Percentiles rank a stretch among this genome's conserved stretches.
Evolutionary conservation across 2,329 filamentous ascomycete species (phyloP).

Genomic region (Nothomitra cinnamomea): DNA sequence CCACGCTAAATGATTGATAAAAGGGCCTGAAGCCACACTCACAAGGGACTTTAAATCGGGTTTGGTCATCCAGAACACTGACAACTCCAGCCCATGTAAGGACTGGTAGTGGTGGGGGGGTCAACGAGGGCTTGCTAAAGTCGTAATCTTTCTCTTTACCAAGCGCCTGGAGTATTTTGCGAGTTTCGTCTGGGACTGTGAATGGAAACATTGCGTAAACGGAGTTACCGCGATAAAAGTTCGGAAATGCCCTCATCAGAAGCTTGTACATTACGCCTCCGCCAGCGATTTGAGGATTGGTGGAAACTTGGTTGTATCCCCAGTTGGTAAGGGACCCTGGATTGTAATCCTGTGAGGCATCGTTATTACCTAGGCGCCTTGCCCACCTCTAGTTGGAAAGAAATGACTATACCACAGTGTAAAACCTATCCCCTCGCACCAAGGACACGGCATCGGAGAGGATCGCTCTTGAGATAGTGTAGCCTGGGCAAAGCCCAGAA

Average conservation of each 20-base stretch:
- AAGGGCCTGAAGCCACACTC: constrained; percentile 36
- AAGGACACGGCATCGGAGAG: constrained; percentile 65
- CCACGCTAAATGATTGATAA: no score
- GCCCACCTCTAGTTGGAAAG: no score
- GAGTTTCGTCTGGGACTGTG: constrained; percentile 54
- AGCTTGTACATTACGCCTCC: constrained; percentile 78
- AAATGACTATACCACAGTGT: constrained; percentile 36
- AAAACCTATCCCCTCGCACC: constrained; percentile 61
- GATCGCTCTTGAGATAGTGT: constrained; percentile 61
- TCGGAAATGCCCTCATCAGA: constrained; percentile 61
- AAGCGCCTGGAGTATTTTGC: constrained; percentile 49
- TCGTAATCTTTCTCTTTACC: constrained; percentile 51
- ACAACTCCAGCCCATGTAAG: constrained; percentile 43
- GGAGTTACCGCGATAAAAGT: constrained; percentile 60
- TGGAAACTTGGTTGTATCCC: constrained; percentile 61
- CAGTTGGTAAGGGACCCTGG: constrained; percentile 64
- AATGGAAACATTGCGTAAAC: constrained; percentile 67
- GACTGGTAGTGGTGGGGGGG: constrained; percentile 35
- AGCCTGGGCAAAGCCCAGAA: constrained; percentile 57
- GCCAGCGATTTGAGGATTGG: constrained; percentile 57
- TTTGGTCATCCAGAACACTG: constrained; percentile 41
- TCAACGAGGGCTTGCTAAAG: constrained; percentile 42
- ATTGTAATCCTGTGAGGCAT: constrained; percentile 39
- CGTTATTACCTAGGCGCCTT: no score
- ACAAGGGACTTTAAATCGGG: constrained; percentile 49